Conservation (phyloP, 2,329 filamentous ascomycete species). For the Neurospora crassa region DNA sequence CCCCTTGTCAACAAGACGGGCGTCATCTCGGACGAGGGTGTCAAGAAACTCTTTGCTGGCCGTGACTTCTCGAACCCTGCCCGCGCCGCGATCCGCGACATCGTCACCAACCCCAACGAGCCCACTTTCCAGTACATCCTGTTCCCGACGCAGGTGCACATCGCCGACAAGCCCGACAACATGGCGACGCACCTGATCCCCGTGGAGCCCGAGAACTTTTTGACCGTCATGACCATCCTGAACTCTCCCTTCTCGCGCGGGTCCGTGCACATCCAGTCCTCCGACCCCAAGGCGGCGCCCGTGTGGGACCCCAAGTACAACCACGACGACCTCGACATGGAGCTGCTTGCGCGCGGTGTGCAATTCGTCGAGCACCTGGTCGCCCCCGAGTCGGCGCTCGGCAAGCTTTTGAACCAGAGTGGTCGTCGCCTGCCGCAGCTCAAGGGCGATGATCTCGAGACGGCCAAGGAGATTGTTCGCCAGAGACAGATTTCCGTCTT, state of each 20-base stretch:
- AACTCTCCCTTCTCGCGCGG: conserved; percentile 54
- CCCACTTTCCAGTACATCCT: conserved; percentile 26
- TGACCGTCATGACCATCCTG: conserved; percentile 46
- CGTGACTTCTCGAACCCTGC: conserved; percentile 12
- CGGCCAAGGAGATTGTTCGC: conserved; percentile 26
- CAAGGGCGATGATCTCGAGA: conserved; percentile 23
- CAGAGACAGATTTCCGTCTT: conserved; percentile 28
- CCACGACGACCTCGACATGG: conserved; percentile 45
- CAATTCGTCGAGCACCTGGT: conserved; percentile 30
- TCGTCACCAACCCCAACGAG: conserved; percentile 22
- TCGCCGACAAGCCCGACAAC: conserved; percentile 14
- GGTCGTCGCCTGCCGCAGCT: conserved; percentile 28
- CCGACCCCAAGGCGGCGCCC: conserved; percentile 31
- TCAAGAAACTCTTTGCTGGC: conserved; percentile 18
- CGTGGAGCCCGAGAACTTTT: conserved; percentile 35
- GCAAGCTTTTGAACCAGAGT: conserved; percentile 28
- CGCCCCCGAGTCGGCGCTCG: conserved; percentile 29
- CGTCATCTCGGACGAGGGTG: conserved; percentile 17
- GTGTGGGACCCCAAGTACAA: conserved; percentile 48
- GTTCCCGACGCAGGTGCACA: conserved; percentile 23
- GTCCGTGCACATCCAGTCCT: conserved; percentile 42
- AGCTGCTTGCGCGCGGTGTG: conserved; percentile 35
- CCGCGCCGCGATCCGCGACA: conserved; percentile 17
- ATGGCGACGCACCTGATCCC: conserved; percentile 22
- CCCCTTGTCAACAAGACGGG: conserved; percentile 23